These are phyloP conservation scores for Buddleja alternifolia DNA, from an alignment of 257 asterid genomes.

Conservation along the genomic window DNA sequence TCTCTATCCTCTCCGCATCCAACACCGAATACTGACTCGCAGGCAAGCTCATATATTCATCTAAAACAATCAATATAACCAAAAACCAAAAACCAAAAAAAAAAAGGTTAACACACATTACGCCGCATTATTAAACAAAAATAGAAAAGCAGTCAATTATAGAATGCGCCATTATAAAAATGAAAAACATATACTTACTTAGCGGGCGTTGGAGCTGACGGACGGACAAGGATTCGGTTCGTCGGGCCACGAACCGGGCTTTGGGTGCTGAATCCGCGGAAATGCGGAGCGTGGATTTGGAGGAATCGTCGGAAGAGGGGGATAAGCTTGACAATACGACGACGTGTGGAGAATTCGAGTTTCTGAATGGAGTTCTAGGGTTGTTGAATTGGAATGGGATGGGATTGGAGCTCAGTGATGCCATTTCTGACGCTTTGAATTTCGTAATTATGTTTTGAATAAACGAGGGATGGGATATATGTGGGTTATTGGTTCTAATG, in stretches of 20 bases:
- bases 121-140: neutral
- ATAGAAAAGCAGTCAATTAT: neutral
- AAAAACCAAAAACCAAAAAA: no score
- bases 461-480: conserved; percentile 1
- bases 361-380: conserved; percentile 42
- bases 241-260: conserved; percentile 72
- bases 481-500: neutral
- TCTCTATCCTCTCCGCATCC: conserved; percentile 95
- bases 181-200: conserved; percentile 36
- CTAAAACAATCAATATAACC: conserved; percentile 35
- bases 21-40: conserved; percentile 98
- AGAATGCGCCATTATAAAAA: no score
- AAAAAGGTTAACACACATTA: neutral
- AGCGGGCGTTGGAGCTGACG: conserved; percentile 79
- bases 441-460: no score
- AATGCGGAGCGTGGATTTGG: conserved; percentile 52
- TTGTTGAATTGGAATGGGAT: conserved; percentile 39
- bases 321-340: conserved; percentile 44
- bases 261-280: conserved; percentile 71
- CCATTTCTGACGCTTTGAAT: conserved; percentile 41
- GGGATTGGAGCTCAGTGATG: conserved; percentile 53
- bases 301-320: conserved; percentile 51
- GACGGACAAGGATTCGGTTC: conserved; percentile 68
- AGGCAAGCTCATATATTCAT: conserved; percentile 94
- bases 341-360: conserved; percentile 13